Conservation (phyloP, 2,329 filamentous ascomycete genomes). For the Aspergillus cejpii region DNA sequence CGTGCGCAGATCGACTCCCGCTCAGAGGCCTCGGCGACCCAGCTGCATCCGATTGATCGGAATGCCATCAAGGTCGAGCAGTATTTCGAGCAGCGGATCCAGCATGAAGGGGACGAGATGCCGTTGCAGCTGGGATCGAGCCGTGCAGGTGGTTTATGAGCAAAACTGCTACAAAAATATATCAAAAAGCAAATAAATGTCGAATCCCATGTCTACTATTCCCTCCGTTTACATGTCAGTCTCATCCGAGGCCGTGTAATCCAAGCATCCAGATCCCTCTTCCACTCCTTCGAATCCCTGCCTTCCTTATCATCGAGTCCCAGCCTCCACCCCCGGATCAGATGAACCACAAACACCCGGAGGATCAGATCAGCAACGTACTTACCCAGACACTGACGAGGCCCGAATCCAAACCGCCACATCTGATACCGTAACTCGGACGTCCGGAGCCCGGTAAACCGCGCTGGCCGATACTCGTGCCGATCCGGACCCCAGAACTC, state of each 20-base stretch:
- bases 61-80: constrained; percentile 1
- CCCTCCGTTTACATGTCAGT: constrained; percentile 5
- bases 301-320: not conserved
- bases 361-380: constrained; percentile 38
- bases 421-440: constrained; percentile 23
- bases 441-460: constrained; percentile 9
- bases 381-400: constrained; percentile 42
- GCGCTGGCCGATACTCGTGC: constrained; percentile 29
- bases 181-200: too few relatives aligned
- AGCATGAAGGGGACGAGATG: not conserved
- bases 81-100: constrained; percentile 2
- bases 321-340: constrained; percentile 8
- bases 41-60: not conserved
- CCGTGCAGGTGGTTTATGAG: too few relatives aligned
- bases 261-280: constrained; percentile 5
- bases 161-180: too few relatives aligned
- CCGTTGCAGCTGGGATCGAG: too few relatives aligned
- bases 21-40: not conserved
- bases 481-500: constrained; percentile 37
- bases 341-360: constrained; percentile 12
- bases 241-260: constrained; percentile 9
- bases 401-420: constrained; percentile 45
- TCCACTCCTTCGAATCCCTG: constrained; percentile 1
- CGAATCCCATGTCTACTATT: too few relatives aligned
- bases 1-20: not conserved